A percentile compares a stretch with the other conserved stretches of the same genome.
Conservation (phyloP, 306 rosid species). For the Crotalaria pallida region DNA sequence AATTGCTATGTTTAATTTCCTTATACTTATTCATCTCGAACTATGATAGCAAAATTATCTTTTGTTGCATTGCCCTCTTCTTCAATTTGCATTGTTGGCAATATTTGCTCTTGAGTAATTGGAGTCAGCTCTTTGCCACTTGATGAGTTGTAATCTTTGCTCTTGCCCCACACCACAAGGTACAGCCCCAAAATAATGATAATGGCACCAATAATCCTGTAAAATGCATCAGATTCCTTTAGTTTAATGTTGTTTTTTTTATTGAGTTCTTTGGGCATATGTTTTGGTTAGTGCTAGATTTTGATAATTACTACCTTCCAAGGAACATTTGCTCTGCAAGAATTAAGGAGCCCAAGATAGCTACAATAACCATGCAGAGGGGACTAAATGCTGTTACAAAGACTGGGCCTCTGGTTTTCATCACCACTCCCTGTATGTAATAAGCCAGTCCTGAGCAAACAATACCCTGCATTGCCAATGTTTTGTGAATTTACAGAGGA, state of each 20-base stretch:
- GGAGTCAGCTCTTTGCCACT: conserved; percentile 9
- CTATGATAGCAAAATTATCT: conserved; percentile 13
- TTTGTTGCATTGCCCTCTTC: conserved; percentile 25
- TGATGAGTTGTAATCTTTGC: conserved; percentile 44
- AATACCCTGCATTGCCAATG: conserved; percentile 61
- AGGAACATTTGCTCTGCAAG: conserved; percentile 57
- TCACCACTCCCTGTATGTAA: conserved; percentile 87
- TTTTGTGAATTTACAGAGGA: background rate
- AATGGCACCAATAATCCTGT: conserved; percentile 70
- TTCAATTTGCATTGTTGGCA: conserved; percentile 20
- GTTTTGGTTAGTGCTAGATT: background rate
- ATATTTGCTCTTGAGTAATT: background rate
- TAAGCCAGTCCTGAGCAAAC: conserved; percentile 87
- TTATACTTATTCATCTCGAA: conserved; percentile 24
- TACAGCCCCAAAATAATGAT: conserved; percentile 64
- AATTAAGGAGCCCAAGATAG: conserved; percentile 64
- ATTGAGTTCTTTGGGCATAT: background rate
- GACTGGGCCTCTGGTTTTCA: conserved; percentile 88
- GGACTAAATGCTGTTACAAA: conserved; percentile 88
- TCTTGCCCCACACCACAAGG: conserved; percentile 89
- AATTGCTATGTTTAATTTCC: conserved; percentile 4
- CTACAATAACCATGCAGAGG: conserved; percentile 81
- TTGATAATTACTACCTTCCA: conserved; percentile 75
- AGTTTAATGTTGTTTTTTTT: background rate
- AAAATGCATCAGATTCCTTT: conserved; percentile 1